phyloP scores from a whole-genome alignment of 2,329 filamentous ascomycete species.

The Fusarium foetens region DNA sequence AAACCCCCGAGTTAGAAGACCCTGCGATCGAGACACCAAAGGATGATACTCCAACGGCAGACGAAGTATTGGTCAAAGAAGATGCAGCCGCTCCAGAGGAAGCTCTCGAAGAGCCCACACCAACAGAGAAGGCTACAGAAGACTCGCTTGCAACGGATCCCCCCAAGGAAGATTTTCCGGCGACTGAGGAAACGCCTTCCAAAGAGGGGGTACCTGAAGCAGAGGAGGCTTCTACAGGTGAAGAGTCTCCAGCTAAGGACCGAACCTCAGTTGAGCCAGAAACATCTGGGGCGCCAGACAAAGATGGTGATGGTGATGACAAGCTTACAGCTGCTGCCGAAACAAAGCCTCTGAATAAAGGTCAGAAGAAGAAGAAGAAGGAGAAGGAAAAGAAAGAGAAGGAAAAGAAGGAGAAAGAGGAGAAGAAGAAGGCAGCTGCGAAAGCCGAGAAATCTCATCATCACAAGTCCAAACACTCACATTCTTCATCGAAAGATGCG shows the following conservation, averaged over 20 bases:
- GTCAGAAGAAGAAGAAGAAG: slow-evolving; percentile 38
- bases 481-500: slow-evolving; percentile 23
- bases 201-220: background rate
- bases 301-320: slow-evolving; percentile 23
- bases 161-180: background rate
- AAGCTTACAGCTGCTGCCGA: slow-evolving; percentile 11
- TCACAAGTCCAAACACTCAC: slow-evolving; percentile 36
- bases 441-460: slow-evolving; percentile 35
- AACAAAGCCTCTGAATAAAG: slow-evolving; percentile 36
- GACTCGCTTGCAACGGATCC: slow-evolving; percentile 1
- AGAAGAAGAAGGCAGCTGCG: slow-evolving; percentile 32
- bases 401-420: slow-evolving; percentile 25
- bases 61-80: background rate
- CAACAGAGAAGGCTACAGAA: background rate
- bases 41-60: background rate
- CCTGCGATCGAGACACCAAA: background rate
- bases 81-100: slow-evolving; percentile 3
- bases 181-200: background rate
- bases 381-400: slow-evolving; percentile 65
- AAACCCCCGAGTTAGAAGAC: background rate
- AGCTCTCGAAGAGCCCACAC: background rate
- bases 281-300: background rate
- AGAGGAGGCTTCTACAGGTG: slow-evolving; percentile 5
- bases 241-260: slow-evolving; percentile 1
- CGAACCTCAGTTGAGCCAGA: slow-evolving; percentile 2